A percentile compares a stretch with the other conserved stretches of the same genome.
Conservation (phyloP, 306 rosid species). For the Medicago lupulina region DNA sequence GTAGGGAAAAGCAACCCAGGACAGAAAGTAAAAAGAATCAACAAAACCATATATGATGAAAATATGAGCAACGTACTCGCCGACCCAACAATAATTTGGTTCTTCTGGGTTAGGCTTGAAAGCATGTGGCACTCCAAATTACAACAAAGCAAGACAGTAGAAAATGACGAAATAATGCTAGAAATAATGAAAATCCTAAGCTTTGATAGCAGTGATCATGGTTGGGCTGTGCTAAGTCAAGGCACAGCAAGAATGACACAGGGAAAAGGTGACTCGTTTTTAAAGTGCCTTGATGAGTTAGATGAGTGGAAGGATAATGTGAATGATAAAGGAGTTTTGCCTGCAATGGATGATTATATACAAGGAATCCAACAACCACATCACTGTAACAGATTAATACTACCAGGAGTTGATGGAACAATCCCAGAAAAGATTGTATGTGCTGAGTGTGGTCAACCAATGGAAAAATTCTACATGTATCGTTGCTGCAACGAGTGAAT, state of each 20-base stretch:
- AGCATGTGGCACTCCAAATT: slow-evolving; percentile 68
- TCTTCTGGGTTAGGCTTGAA: slow-evolving; percentile 73
- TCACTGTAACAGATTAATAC: slow-evolving; percentile 50
- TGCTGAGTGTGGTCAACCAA: slow-evolving; percentile 51
- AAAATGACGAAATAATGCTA: slow-evolving; percentile 49
- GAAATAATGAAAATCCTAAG: slow-evolving; percentile 49
- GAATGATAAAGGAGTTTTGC: slow-evolving; percentile 37
- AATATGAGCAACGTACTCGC: slow-evolving; percentile 46
- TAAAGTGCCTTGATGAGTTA: slow-evolving; percentile 25
- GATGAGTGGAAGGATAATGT: slow-evolving; percentile 47
- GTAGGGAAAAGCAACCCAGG: slow-evolving; percentile 65
- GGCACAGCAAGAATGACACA: slow-evolving; percentile 40
- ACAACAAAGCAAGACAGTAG: slow-evolving; percentile 37
- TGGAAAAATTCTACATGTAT: slow-evolving; percentile 56
- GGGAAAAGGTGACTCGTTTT: slow-evolving; percentile 44
- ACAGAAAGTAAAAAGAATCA: slow-evolving; percentile 43
- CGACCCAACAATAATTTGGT: slow-evolving; percentile 58
- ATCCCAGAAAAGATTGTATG: slow-evolving; percentile 43
- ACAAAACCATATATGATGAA: slow-evolving; percentile 34
- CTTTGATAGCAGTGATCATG: slow-evolving; percentile 47
- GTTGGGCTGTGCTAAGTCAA: slow-evolving; percentile 50
- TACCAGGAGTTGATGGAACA: slow-evolving; percentile 44
- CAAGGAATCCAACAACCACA: slow-evolving; percentile 41
- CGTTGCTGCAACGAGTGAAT: slow-evolving; percentile 53
- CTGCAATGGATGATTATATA: slow-evolving; percentile 48